A percentile compares a stretch with the other conserved stretches of the same genome.
phyloP scores from a whole-genome alignment of 495 filamentous ascomycete species.

The Parathielavia appendiculata region DNA sequence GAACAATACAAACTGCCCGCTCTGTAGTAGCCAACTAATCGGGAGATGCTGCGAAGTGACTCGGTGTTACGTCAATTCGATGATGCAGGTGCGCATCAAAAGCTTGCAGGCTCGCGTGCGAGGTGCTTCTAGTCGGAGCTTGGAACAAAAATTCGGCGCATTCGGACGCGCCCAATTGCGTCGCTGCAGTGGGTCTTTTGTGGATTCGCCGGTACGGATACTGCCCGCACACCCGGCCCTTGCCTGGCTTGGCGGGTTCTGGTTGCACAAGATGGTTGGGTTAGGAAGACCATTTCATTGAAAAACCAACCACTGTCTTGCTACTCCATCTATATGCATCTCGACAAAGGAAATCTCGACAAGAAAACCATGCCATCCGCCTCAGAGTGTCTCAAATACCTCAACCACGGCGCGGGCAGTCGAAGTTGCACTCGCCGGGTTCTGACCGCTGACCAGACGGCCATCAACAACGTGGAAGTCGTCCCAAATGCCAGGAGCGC shows the following conservation, averaged over 20 bases:
- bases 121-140: conserved; percentile 10
- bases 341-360: neutral
- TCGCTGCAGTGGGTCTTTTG: conserved; percentile 5
- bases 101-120: neutral
- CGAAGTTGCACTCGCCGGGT: neutral
- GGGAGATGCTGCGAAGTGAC: conserved; percentile 5
- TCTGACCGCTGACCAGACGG: neutral
- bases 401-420: neutral
- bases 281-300: too few species aligned
- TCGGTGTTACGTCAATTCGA: conserved; percentile 4
- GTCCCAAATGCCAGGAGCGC: neutral
- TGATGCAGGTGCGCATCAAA: conserved; percentile 12
- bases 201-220: conserved; percentile 17
- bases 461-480: neutral
- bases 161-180: conserved; percentile 17
- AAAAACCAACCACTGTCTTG: too few species aligned
- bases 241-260: neutral
- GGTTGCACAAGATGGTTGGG: too few species aligned
- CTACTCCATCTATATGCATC: neutral
- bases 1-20: neutral
- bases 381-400: neutral
- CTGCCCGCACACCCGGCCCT: conserved; percentile 3
- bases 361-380: too few species aligned
- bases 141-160: conserved; percentile 18
- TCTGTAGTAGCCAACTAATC: neutral